These are phyloP conservation scores for Vaccinium macrocarpon DNA, from an alignment of 148 eudicot species.

Conservation along the genomic window DNA sequence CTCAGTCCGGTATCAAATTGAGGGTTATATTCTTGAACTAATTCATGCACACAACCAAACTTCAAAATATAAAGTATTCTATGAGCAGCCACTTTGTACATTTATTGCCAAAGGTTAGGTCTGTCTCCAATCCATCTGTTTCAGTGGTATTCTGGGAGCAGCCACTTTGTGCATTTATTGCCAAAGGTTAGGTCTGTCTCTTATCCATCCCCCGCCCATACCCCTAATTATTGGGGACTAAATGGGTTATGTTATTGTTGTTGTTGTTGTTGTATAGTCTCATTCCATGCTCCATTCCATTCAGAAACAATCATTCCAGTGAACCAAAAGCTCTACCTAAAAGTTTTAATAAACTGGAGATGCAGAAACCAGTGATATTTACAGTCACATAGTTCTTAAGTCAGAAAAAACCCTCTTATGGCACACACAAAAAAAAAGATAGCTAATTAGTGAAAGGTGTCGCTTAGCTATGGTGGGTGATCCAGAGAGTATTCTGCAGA, in stretches of 20 bases:
- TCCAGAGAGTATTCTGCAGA: not conserved
- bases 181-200: too few species aligned
- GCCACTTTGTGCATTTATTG: too few species aligned
- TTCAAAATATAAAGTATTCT: not conserved
- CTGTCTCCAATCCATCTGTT: too few species aligned
- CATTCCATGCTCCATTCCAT: not conserved
- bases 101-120: too few species aligned
- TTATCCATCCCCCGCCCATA: too few species aligned
- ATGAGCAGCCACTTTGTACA: too few species aligned
- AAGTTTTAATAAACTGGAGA: conserved; percentile 6
- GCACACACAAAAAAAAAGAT: not conserved
- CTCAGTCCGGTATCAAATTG: not conserved
- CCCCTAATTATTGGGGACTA: too few species aligned
- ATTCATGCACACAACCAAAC: not conserved
- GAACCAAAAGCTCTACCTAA: not conserved
- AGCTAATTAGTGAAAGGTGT: not conserved
- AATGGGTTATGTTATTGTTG: too few species aligned
- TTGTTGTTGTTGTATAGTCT: too few species aligned
- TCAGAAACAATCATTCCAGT: not conserved
- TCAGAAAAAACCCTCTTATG: not conserved
- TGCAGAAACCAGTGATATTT: not conserved
- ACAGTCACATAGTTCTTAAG: not conserved
- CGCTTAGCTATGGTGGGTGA: not conserved
- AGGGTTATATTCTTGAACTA: not conserved
- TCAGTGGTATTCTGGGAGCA: too few species aligned